Evolutionary conservation across 2,329 filamentous ascomycete species (phyloP).

Genomic region (Gremmenia infestans): DNA sequence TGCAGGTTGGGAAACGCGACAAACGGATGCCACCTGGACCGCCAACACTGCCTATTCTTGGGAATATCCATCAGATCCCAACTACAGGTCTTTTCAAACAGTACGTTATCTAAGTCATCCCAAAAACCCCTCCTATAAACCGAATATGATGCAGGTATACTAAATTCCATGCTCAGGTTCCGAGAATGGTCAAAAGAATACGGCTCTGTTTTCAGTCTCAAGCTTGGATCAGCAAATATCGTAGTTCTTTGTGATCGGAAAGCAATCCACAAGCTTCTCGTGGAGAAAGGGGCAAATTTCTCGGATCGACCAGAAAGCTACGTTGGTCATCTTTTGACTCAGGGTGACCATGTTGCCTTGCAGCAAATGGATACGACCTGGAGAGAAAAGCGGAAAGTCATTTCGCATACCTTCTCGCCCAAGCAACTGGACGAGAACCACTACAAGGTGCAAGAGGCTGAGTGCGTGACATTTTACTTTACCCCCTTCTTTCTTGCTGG

Average conservation of each 20-base stretch:
- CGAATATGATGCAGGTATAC: no score
- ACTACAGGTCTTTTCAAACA: neutral
- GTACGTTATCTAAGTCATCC: neutral
- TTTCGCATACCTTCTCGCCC: neutral
- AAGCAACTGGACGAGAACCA: no score
- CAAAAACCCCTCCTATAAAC: no score
- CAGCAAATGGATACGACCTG: neutral
- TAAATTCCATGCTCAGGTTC: neutral
- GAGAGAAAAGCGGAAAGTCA: constrained; percentile 2
- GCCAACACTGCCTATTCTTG: constrained; percentile 16
- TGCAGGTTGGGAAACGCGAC: constrained; percentile 8
- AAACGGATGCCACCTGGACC: constrained; percentile 15
- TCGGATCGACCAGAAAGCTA: constrained; percentile 2
- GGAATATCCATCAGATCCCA: constrained; percentile 14
- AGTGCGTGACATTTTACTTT: no score
- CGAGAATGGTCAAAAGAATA: constrained; percentile 2
- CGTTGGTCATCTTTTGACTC: neutral
- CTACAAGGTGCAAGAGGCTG: no score
- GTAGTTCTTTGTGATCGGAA: constrained; percentile 3
- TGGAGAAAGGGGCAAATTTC: constrained; percentile 4
- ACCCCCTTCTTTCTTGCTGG: no score
- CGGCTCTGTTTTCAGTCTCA: constrained; percentile 3
- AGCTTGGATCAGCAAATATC: constrained; percentile 5
- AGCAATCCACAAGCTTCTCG: constrained; percentile 2
- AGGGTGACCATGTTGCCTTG: no score